Evolutionary conservation across 2,329 filamentous ascomycete species (phyloP), one percentile per base, ranked within the genome.

Genomic region (Aspergillus pseudotamarii): DNA sequence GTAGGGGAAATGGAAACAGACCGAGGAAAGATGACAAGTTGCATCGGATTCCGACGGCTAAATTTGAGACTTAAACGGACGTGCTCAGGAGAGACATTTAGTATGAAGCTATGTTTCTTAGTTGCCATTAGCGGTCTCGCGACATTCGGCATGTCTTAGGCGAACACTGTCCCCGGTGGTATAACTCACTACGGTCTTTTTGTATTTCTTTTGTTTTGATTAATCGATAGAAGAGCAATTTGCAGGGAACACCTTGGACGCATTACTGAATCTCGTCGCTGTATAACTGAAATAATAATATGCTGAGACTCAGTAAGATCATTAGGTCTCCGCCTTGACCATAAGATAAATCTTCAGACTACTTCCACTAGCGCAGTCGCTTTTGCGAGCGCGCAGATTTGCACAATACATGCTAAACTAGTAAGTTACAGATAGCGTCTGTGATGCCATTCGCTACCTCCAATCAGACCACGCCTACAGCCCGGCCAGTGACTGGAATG

Each of bases 1-100:
- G 30, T 55, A 16, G 10, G 6, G n/a, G 26, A 38, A 16, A 19
- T 55, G 12, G 4, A n/a, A 38, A 19, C n/a, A 38, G 23, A 55
- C n/a, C 32, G 11, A 41, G 14, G 19, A 10, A 28, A 9, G 51
- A 54, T 34, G 19, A n/a, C 51, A 36, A 28, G 19, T 5, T 26
- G 51, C 51, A 38, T 26, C 51, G 51, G 51, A 55, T 23, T 55
- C 51, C 51, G 51, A 36, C 51, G 51, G 51, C n/a, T 23, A 19
- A 19, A 41, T 26, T 14, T 26, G 32, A 19, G 28, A 21, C 4
- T 23, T 38, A 23, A 41, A 10, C n/a, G 19, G 30, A 34, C 28
- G 12, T 32, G 4, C 16, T 51, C 14, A 21, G 48, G 12, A 51
- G 19, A 34, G 14, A 14, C 6, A 8, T 6, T 51, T 32, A n/a